Base-by-base conservation (phyloP, 1,139 yeast genomes). In the Pneumocystis wakefieldiae region DNA sequence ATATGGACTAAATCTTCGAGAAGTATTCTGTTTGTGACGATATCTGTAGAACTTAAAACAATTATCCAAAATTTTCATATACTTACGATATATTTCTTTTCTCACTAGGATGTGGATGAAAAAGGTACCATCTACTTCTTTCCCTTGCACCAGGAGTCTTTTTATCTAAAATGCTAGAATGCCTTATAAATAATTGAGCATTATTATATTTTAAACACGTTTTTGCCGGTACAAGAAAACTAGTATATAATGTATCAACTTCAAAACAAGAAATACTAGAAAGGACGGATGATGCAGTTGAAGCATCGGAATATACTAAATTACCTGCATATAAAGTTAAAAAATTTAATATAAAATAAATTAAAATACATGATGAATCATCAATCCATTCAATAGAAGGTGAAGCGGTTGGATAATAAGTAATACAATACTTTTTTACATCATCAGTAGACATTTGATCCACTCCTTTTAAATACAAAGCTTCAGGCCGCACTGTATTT, bases 371-470 rank as follows among this genome's bases (percentile, higher is more conserved):
- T 15, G 61, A 58, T 37, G 60, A 37, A 37, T 63, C 64, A 36
- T 63, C 63, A 57, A 63, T 61, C 64, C 64, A 63, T 28, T 63
- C 64, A 28, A 63, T 61, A 12, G 57, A 41, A 32, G 64, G 63
- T 36, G 57, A 41, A 14, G 48, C 19, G 37, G 53, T 57, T 39
- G 57, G 35, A 35, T 55, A 32, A 35, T 57, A 61, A n/a, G 14
- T 62, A 24, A 48, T 24, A 24, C 55, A 42, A 53, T 61, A 63
- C 14, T 59, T 38, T 36, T 39, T 53, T 2, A 63, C 62, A 62
- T 63, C 64, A 14, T 58, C 55, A 10, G 64, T 63, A 17, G 65
- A 63, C 62, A 63, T 58, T 39, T 62, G 60, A 24, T 63, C 65
- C 8, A 60, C 61, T 19, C 65, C 65, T 10, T 58, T 28, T 35